These are phyloP conservation scores for Plantago coronopus DNA, from an alignment of 305 asterid genomes.

Conservation along the genomic window DNA sequence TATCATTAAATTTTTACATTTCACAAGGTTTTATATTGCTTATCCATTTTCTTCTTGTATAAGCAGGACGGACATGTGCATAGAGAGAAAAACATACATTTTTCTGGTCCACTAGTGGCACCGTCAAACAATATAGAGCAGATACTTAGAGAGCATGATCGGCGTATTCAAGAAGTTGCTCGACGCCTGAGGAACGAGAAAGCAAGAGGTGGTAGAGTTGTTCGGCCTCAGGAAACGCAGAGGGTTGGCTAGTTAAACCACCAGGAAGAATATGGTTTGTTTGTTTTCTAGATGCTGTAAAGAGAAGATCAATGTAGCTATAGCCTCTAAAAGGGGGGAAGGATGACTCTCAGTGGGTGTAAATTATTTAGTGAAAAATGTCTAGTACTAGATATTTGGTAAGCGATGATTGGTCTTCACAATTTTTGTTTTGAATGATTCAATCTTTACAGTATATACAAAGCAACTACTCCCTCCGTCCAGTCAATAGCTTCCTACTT, in stretches of 20 bases:
- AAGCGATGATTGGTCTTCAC: slow-evolving; percentile 24
- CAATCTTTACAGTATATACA: slow-evolving; percentile 11
- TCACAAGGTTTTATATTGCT: no score
- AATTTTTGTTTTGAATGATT: slow-evolving; percentile 19
- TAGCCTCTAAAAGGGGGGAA: neutral
- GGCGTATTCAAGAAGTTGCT: slow-evolving; percentile 75
- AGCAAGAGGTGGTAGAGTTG: slow-evolving; percentile 35
- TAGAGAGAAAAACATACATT: slow-evolving; percentile 48
- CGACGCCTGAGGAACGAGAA: slow-evolving; percentile 65
- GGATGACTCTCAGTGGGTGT: slow-evolving; percentile 14
- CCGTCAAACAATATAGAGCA: slow-evolving; percentile 71
- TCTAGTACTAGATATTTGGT: slow-evolving; percentile 27
- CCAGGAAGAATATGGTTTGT: neutral
- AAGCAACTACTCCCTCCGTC: no score
- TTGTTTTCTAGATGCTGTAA: neutral
- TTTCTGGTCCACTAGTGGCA: slow-evolving; percentile 74
- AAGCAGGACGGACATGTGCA: slow-evolving; percentile 42
- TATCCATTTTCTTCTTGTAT: neutral
- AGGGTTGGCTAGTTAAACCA: no score
- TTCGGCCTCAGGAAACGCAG: slow-evolving; percentile 31
- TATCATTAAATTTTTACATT: neutral
- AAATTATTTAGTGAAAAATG: slow-evolving; percentile 26
- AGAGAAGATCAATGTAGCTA: neutral
- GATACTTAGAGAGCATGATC: slow-evolving; percentile 84
- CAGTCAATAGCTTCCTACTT: no score